Percentiles rank a stretch among this genome's conserved stretches.
Conservation (phyloP, 2,329 filamentous ascomycete genomes). For the Trichoderma sp. region DNA sequence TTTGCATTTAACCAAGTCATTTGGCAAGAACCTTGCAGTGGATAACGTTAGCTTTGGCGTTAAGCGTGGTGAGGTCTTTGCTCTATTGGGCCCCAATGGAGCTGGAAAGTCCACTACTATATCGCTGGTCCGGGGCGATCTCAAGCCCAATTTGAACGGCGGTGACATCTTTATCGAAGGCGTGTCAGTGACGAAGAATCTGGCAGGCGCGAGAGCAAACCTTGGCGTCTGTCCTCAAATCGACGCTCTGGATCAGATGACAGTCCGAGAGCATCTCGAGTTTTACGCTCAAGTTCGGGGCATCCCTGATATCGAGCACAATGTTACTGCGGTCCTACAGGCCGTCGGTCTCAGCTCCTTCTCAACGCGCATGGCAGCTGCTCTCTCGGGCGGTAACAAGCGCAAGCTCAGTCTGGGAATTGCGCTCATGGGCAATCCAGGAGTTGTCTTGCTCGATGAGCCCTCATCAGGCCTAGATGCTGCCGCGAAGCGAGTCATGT, state of each 20-base stretch:
- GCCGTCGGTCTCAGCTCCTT: constrained; percentile 79
- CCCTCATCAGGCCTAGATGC: constrained; percentile 89
- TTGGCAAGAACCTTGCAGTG: constrained; percentile 77
- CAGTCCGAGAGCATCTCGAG: constrained; percentile 79
- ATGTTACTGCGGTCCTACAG: constrained; percentile 75
- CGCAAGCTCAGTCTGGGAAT: constrained; percentile 89
- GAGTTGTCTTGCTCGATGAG: constrained; percentile 85
- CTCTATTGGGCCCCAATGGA: constrained; percentile 85
- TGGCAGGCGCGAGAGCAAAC: constrained; percentile 72
- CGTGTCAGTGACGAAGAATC: constrained; percentile 71
- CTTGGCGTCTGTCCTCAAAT: constrained; percentile 92
- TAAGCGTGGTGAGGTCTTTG: constrained; percentile 79
- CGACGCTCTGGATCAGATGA: constrained; percentile 89
- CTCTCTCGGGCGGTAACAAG: constrained; percentile 88
- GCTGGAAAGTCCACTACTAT: constrained; percentile 92
- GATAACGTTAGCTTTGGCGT: constrained; percentile 87
- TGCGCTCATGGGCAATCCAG: constrained; percentile 88
- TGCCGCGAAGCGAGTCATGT: constrained; percentile 89
- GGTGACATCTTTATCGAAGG: constrained; percentile 83
- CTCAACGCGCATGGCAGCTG: constrained; percentile 72
- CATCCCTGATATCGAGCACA: constrained; percentile 73
- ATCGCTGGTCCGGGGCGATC: constrained; percentile 85
- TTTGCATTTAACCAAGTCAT: constrained; percentile 77
- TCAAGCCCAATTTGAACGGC: constrained; percentile 69
- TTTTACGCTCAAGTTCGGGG: constrained; percentile 89